Evolutionary conservation across 108 stramenopile species (phyloP).

Genomic region (Aurantiochytrium sp.): DNA sequence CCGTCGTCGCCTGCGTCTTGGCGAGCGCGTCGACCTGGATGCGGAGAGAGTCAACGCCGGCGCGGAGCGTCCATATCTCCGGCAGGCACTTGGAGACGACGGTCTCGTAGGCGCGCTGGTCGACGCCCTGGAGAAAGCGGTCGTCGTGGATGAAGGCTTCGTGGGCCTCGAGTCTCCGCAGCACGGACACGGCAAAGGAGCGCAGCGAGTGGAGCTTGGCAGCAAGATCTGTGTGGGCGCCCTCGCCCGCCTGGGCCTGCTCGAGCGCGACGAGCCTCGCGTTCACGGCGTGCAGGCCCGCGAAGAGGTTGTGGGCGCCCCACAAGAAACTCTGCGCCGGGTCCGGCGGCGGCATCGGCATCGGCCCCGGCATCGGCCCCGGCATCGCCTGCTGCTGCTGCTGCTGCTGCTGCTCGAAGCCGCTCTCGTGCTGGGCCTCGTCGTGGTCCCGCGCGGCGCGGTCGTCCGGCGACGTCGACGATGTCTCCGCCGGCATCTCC

Average conservation of each 20-base stretch:
- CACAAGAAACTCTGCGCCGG: conserved; percentile 5
- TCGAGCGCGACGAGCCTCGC: neutral
- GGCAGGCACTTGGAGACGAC: neutral
- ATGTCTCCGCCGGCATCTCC: too few species aligned
- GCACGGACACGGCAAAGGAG: neutral
- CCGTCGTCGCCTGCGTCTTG: neutral
- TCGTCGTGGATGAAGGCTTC: neutral
- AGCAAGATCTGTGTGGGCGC: neutral
- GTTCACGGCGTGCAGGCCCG: neutral
- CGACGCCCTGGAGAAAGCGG: neutral
- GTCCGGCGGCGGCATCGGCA: neutral
- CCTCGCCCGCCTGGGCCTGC: neutral
- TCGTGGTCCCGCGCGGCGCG: too few species aligned
- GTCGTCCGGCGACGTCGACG: too few species aligned
- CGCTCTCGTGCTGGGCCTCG: too few species aligned
- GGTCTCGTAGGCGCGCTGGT: neutral
- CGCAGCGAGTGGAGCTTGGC: neutral
- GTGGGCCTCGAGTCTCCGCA: neutral
- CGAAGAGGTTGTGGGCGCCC: neutral
- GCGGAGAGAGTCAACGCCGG: neutral
- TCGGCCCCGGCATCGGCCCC: neutral
- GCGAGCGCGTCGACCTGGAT: neutral
- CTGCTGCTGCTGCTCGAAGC: too few species aligned
- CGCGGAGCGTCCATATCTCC: neutral
- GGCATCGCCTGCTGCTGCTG: too few species aligned